Evolutionary conservation across 108 stramenopile genomes (phyloP).

Genomic region (Stephanodiscus triporus): DNA sequence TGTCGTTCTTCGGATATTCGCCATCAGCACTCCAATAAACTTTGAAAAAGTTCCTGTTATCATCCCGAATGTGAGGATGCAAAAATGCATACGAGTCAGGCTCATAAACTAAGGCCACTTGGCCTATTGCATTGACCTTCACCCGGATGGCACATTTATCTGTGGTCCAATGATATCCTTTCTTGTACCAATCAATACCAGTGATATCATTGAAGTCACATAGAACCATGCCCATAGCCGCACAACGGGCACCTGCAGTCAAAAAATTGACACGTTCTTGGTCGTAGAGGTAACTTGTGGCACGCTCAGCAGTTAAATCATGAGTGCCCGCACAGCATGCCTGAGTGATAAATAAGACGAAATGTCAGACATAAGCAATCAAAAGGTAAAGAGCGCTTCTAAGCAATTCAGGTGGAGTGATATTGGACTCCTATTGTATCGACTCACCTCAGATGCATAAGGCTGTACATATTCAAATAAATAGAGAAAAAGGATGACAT

Average conservation of each 20-base stretch:
- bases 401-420: background rate
- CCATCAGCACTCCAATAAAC: slow-evolving; percentile 30
- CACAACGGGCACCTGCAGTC: slow-evolving; percentile 39
- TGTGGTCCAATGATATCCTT: slow-evolving; percentile 56
- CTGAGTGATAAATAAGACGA: background rate
- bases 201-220: slow-evolving; percentile 41
- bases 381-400: background rate
- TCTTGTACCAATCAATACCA: slow-evolving; percentile 29
- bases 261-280: slow-evolving; percentile 38
- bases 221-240: slow-evolving; percentile 26
- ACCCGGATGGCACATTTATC: slow-evolving; percentile 51
- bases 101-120: slow-evolving; percentile 64
- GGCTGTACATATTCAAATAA: background rate
- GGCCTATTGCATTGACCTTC: slow-evolving; percentile 59
- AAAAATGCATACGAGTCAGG: slow-evolving; percentile 29
- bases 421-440: background rate
- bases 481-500: background rate
- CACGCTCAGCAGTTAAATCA: slow-evolving; percentile 20
- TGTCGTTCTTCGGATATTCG: slow-evolving; percentile 39
- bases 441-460: slow-evolving; percentile 26
- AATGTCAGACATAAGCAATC: background rate
- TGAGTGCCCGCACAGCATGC: slow-evolving; percentile 33
- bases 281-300: slow-evolving; percentile 36
- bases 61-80: slow-evolving; percentile 33
- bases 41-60: slow-evolving; percentile 52